phyloP scores from a whole-genome alignment of 140 eudicot species.

The Stevia rebaudiana region DNA sequence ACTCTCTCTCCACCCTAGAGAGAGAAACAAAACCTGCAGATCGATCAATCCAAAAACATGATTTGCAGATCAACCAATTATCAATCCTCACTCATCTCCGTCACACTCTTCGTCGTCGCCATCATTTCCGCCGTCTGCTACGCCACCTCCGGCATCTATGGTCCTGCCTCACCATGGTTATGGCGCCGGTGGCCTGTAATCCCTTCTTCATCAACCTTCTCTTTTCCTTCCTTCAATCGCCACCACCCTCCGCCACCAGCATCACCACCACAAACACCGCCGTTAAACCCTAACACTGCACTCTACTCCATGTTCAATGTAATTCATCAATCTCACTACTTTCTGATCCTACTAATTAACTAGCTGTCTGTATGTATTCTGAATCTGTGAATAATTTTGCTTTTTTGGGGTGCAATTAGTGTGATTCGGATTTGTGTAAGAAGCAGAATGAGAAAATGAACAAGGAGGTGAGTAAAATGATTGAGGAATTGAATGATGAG shows the following conservation, averaged over 20 bases:
- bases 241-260: conserved; percentile 5
- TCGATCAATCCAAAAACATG: conserved; percentile 27
- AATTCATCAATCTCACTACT: conserved; percentile 3
- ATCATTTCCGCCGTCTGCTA: conserved; percentile 27
- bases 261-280: conserved; percentile 1
- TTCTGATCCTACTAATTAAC: background rate
- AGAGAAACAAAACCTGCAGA: conserved; percentile 5
- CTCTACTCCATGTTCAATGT: conserved; percentile 45
- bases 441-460: conserved; percentile 67
- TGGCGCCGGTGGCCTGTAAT: conserved; percentile 22
- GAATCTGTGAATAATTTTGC: background rate
- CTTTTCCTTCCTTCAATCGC: conserved; percentile 8
- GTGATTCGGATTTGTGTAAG: conserved; percentile 27
- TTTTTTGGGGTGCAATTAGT: conserved; percentile 6
- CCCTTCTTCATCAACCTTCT: conserved; percentile 17
- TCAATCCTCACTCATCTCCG: conserved; percentile 20
- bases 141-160: conserved; percentile 27
- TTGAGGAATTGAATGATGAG: conserved; percentile 41
- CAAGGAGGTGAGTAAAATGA: conserved; percentile 41
- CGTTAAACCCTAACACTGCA: conserved; percentile 35
- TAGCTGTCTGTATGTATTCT: too few species aligned
- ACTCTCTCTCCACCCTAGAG: conserved; percentile 16
- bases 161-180: conserved; percentile 36
- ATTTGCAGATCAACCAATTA: conserved; percentile 27
- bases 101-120: conserved; percentile 24